Evolutionary conservation across 768 basidiomycete species (phyloP).

Genomic region (Clavaria fumosa): DNA sequence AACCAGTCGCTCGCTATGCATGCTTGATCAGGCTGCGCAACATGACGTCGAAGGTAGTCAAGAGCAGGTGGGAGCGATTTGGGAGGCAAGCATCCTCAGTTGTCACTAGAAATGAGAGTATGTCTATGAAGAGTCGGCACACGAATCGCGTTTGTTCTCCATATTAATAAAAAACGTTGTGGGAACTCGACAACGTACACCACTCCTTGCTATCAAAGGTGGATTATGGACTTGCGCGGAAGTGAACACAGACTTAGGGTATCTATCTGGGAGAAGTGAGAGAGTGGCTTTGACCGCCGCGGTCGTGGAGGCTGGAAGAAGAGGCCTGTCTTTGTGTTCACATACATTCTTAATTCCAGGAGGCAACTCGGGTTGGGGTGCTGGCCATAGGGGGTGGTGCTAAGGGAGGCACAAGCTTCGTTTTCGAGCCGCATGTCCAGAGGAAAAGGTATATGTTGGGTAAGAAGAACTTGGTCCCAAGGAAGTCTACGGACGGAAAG

Average conservation of each 20-base stretch:
- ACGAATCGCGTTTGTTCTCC: conserved; percentile 99
- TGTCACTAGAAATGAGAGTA: conserved; percentile 42
- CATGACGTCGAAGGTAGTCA: conserved; percentile 88
- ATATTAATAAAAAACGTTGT: conserved; percentile 86
- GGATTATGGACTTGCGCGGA: conserved; percentile 8
- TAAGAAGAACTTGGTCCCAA: conserved; percentile 94
- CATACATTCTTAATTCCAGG: too few species aligned
- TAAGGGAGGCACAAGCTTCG: conserved; percentile 82
- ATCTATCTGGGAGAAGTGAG: conserved; percentile 82
- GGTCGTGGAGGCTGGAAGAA: too few species aligned
- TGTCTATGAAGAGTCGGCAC: conserved; percentile 19
- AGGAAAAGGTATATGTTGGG: conserved; percentile 96
- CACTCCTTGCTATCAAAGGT: conserved; percentile 57
- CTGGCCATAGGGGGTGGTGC: conserved; percentile 81
- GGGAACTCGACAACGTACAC: conserved; percentile 99
- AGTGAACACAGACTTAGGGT: not conserved
- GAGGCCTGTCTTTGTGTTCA: too few species aligned
- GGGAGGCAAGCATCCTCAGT: conserved; percentile 95
- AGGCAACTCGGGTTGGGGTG: conserved; percentile 84
- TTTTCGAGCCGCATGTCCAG: conserved; percentile 90
- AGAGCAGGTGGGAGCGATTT: conserved; percentile 92
- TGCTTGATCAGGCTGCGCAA: conserved; percentile 97
- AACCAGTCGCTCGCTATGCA: conserved; percentile 89
- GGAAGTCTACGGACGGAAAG: conserved; percentile 96
- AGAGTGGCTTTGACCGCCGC: conserved; percentile 97